These are phyloP conservation scores for Pseudognaphalium luteoalbum DNA, from an alignment of 129 eudicot genomes.

Conservation along the genomic window DNA sequence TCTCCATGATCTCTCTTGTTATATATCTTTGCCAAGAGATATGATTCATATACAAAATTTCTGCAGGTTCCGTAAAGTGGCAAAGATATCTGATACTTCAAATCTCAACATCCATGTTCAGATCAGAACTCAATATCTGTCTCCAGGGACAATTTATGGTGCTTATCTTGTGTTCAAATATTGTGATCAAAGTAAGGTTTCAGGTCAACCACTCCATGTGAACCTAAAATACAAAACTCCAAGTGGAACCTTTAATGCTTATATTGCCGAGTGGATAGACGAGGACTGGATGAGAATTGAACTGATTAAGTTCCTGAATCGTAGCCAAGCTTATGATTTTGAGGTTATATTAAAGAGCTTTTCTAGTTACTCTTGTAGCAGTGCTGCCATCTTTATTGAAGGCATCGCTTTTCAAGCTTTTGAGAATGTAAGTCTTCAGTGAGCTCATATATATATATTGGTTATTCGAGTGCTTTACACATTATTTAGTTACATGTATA, in stretches of 20 bases:
- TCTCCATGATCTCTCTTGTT: no score
- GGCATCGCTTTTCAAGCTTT: background rate
- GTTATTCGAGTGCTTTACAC: no score
- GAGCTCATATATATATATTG: background rate
- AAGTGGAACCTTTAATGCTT: background rate
- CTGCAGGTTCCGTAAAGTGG: background rate
- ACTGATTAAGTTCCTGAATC: background rate
- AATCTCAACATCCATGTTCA: background rate
- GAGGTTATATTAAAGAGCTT: background rate
- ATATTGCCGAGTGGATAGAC: background rate
- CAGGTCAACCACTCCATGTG: background rate
- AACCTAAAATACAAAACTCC: background rate
- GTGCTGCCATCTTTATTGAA: background rate
- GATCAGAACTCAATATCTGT: background rate
- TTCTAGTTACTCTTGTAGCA: background rate
- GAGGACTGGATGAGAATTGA: background rate
- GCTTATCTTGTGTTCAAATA: background rate
- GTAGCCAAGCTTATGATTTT: background rate
- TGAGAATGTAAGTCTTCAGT: background rate
- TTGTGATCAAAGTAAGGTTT: background rate
- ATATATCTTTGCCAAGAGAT: no score
- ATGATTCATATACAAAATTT: background rate
- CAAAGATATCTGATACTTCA: background rate
- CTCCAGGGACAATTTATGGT: background rate
- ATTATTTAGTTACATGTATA: no score